These are phyloP conservation scores for Wickerhamomyces xylosicus DNA, from an alignment of 805 yeast species.

Conservation along the genomic window DNA sequence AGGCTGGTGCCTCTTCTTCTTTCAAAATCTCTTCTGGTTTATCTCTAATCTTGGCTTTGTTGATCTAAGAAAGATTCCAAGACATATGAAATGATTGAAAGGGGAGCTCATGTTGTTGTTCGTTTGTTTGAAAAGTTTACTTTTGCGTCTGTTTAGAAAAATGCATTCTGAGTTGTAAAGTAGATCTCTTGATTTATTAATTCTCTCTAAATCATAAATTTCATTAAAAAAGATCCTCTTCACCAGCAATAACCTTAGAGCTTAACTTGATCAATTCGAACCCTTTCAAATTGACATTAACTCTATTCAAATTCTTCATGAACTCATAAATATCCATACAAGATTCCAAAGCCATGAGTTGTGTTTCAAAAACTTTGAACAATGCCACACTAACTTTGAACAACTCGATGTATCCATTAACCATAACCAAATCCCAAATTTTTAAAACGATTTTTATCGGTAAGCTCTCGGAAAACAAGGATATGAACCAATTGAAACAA, in stretches of 20 bases:
- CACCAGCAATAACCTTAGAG: neutral
- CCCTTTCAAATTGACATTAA: constrained; percentile 16
- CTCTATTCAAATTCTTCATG: constrained; percentile 23
- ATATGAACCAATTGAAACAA: constrained; percentile 47
- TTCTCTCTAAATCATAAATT: too few relatives aligned
- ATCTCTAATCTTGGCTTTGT: neutral
- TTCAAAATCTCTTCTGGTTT: neutral
- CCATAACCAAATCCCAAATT: constrained; percentile 39
- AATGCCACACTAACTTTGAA: constrained; percentile 25
- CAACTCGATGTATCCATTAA: constrained; percentile 27
- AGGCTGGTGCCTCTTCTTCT: constrained; percentile 5
- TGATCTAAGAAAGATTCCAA: too few relatives aligned
- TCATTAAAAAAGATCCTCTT: neutral
- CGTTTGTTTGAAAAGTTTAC: too few relatives aligned
- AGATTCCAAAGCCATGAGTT: constrained; percentile 17
- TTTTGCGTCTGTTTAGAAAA: too few relatives aligned
- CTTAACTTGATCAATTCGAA: constrained; percentile 15
- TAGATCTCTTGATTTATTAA: too few relatives aligned
- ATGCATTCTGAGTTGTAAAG: too few relatives aligned
- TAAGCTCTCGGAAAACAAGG: constrained; percentile 41
- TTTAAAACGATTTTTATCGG: constrained; percentile 41
- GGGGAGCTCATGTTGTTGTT: too few relatives aligned
- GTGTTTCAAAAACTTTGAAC: constrained; percentile 26
- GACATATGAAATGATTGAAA: too few relatives aligned
- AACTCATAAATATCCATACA: constrained; percentile 25